These are phyloP conservation scores for Cyclotella choctawhatcheeana DNA, from an alignment of 108 stramenopile species.

Conservation along the genomic window DNA sequence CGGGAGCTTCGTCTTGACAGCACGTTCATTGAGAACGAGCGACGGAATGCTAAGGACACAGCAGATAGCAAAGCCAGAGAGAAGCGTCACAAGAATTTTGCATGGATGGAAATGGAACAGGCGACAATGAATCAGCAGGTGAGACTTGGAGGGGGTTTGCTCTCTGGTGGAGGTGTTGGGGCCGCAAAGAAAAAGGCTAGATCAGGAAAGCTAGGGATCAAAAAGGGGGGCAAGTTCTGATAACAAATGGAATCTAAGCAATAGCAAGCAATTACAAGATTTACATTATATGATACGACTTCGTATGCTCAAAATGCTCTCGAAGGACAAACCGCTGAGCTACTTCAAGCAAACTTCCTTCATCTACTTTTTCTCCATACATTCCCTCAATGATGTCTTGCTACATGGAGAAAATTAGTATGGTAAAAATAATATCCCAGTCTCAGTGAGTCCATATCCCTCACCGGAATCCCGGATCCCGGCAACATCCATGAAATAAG, in stretches of 20 bases:
- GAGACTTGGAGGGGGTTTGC: slow-evolving; percentile 79
- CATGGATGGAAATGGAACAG: slow-evolving; percentile 92
- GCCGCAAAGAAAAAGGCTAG: slow-evolving; percentile 75
- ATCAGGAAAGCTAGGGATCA: slow-evolving; percentile 84
- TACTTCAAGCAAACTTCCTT: slow-evolving; percentile 16
- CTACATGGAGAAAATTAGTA: slow-evolving; percentile 86
- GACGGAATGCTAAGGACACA: slow-evolving; percentile 71
- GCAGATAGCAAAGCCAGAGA: slow-evolving; percentile 66
- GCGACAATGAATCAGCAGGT: slow-evolving; percentile 95
- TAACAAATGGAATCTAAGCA: background rate
- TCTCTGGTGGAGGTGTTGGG: slow-evolving; percentile 90
- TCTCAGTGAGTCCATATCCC: slow-evolving; percentile 96
- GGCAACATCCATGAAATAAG: slow-evolving; percentile 91
- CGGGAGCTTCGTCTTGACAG: slow-evolving; percentile 90
- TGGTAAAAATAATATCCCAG: slow-evolving; percentile 15
- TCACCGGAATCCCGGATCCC: slow-evolving; percentile 92
- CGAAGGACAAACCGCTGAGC: background rate
- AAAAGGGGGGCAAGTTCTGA: slow-evolving; percentile 91
- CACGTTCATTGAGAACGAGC: slow-evolving; percentile 81
- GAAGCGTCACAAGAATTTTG: slow-evolving; percentile 87
- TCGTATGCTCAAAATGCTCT: too few relatives aligned
- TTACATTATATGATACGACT: too few relatives aligned
- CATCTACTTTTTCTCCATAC: slow-evolving; percentile 61
- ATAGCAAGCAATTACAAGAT: background rate
- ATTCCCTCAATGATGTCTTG: slow-evolving; percentile 66